Evolutionary conservation across 2,329 filamentous ascomycete genomes (phyloP), one percentile per base, ranked within the genome.

Genomic region (Westerdykella sp.): DNA sequence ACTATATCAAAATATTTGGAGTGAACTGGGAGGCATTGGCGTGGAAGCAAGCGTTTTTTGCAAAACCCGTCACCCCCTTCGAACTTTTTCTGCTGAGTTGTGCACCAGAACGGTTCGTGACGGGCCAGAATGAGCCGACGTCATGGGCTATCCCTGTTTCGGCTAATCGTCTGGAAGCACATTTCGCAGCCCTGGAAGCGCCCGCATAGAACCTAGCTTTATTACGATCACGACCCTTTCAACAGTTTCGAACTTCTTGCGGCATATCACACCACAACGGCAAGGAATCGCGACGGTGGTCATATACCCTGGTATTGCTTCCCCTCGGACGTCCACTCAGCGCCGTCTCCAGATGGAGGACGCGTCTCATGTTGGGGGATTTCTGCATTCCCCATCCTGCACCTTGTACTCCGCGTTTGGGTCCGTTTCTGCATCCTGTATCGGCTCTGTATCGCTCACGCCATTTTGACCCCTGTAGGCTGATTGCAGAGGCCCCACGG

Each of bases 241-340:
- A 28, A 28, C 25, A n/a, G 25, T 28, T 28, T 28, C 25, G 25
- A 6, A 28, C 25, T 28, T 28, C 25, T 44, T 25, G 37, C 34
- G 43, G 43, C 23, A 12, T 13, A 46, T 49, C 21, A 41, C 47
- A 49, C 44, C 47, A 49, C 44, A 25, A 16, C 12, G 34, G 6
- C 37, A 13, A 11, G 36, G 34, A 42, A 50, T 46, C 45, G 40
- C 44, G 45, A 49, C 42, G 14, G 39, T 28, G 41, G 11, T n/a
- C 21, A 30, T 28, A 28, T 10, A 12, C 25, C 7, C 4, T 28
- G 7, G 9, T 28, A 12, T 12, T 28, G 25, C 4, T 28, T 28
- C 25, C 25, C 11, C 25, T 28, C 4, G 25, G 9, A 28, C 11
- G 25, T 12, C 25, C 25, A 28, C 25, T 12, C 25, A 12, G 7